These are phyloP conservation scores for Russula ochroleuca DNA, from an alignment of 768 basidiomycete species.

Conservation along the genomic window DNA sequence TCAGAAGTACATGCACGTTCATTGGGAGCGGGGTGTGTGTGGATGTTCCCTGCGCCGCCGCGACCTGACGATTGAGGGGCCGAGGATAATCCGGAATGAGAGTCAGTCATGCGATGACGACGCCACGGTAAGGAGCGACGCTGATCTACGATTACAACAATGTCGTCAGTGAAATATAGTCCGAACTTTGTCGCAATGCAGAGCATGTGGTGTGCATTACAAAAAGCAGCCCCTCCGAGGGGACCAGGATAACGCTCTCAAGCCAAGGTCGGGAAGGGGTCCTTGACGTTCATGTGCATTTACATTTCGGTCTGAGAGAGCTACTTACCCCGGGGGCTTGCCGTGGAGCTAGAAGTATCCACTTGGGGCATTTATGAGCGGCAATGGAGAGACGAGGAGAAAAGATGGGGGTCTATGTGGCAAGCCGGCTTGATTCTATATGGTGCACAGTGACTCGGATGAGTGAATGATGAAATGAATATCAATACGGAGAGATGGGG, in stretches of 20 bases:
- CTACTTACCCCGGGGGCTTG: neutral
- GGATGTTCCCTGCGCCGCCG: conserved; percentile 20
- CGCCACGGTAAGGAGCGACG: neutral
- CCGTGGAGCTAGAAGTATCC: neutral
- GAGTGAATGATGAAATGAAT: too few species aligned
- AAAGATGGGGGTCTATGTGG: neutral
- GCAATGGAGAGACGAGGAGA: neutral
- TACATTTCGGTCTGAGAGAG: neutral
- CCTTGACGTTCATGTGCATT: neutral
- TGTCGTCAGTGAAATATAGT: neutral
- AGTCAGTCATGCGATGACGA: neutral
- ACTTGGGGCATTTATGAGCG: neutral
- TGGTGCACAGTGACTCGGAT: too few species aligned
- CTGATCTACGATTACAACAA: conserved; percentile 1
- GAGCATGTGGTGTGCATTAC: neutral
- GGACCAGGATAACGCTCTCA: neutral
- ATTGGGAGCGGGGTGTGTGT: neutral
- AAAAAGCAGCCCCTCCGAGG: neutral
- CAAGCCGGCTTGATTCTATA: neutral
- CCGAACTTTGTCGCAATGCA: neutral
- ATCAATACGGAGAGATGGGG: too few species aligned
- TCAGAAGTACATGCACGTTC: neutral
- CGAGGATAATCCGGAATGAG: neutral
- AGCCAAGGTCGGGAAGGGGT: neutral
- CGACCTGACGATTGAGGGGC: conserved; percentile 13